These are phyloP conservation scores for Phytophthora tentaculata DNA, from an alignment of 352 stramenopile genomes.

Conservation along the genomic window DNA sequence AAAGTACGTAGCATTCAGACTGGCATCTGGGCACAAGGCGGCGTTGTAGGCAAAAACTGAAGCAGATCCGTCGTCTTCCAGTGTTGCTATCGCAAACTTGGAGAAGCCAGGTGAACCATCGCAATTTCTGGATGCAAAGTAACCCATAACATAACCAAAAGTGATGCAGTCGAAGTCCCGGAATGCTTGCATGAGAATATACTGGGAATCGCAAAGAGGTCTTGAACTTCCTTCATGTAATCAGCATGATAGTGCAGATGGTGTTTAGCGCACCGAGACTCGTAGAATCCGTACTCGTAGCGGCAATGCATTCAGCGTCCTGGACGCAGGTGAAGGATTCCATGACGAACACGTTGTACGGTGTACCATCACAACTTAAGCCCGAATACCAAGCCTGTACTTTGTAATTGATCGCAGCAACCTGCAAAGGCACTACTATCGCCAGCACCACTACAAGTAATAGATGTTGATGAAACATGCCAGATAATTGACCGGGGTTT, in stretches of 20 bases:
- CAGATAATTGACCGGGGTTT: neutral
- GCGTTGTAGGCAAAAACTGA: neutral
- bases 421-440: neutral
- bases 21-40: neutral
- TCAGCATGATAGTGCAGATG: conserved; percentile 8
- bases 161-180: neutral
- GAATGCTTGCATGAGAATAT: conserved; percentile 1
- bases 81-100: neutral
- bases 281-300: neutral
- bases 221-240: conserved; percentile 9
- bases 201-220: conserved; percentile 8
- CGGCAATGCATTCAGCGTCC: neutral
- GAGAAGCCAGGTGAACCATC: conserved; percentile 3
- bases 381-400: conserved; percentile 5
- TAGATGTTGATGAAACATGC: neutral
- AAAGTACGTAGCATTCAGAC: neutral
- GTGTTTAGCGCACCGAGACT: neutral
- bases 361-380: neutral
- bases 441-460: neutral
- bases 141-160: neutral
- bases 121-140: conserved; percentile 15
- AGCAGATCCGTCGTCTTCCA: conserved; percentile 7
- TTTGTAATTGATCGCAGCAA: neutral
- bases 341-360: conserved; percentile 16
- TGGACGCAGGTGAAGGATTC: conserved; percentile 1